These are phyloP conservation scores for Melastoma candidum DNA, from an alignment of 441 rosid species.

Conservation along the genomic window DNA sequence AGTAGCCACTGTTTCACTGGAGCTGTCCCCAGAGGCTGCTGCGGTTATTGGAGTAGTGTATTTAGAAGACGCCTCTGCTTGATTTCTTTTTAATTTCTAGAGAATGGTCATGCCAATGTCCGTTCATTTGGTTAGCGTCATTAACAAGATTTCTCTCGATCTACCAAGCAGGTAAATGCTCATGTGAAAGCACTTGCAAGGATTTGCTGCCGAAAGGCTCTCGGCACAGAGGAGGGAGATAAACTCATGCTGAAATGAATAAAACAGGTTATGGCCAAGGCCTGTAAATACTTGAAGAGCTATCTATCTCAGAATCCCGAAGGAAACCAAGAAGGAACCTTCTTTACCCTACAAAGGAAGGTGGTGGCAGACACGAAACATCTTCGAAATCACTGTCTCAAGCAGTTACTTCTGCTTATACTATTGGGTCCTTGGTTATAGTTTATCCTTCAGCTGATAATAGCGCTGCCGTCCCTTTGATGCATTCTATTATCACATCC, in stretches of 20 bases:
- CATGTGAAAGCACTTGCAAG: conserved; percentile 87
- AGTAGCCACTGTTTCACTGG: conserved; percentile 79
- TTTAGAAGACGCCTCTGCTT: too few relatives aligned
- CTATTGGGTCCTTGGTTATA: conserved; percentile 67
- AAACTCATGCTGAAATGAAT: conserved; percentile 66
- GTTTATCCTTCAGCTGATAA: conserved; percentile 68
- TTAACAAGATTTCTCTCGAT: too few relatives aligned
- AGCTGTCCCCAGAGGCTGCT: conserved; percentile 76
- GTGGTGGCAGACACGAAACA: conserved; percentile 32
- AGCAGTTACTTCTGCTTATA: conserved; percentile 61
- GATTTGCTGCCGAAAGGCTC: conserved; percentile 71
- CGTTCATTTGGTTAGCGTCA: too few relatives aligned
- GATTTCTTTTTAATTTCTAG: too few relatives aligned
- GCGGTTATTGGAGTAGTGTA: conserved; percentile 32
- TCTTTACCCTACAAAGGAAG: conserved; percentile 56
- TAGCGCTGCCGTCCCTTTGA: conserved; percentile 46
- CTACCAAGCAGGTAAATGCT: conserved; percentile 58
- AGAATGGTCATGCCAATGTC: too few relatives aligned
- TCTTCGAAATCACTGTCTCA: conserved; percentile 26
- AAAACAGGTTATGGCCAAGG: conserved; percentile 54
- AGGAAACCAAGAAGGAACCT: conserved; percentile 28
- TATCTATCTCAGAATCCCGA: conserved; percentile 33
- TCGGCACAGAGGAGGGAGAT: conserved; percentile 48
- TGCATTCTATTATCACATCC: conserved; percentile 74
- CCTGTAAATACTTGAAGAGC: conserved; percentile 51